These are phyloP conservation scores for Cerioporus squamosus DNA, from an alignment of 1,284 basidiomycete species.

Conservation along the genomic window DNA sequence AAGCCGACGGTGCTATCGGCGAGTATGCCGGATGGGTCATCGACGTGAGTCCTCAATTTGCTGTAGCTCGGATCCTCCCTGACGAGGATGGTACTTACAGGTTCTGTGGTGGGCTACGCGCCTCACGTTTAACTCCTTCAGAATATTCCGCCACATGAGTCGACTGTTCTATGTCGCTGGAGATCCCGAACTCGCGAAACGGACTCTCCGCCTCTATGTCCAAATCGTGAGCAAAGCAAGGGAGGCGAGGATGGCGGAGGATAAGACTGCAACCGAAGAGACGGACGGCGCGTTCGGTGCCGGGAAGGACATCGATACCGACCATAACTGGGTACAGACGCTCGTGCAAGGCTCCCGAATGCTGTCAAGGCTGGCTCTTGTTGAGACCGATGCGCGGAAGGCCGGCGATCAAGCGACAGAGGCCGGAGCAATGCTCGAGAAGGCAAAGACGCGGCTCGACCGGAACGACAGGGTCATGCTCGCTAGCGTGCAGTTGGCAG, in stretches of 20 bases:
- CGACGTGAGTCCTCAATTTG: conserved; percentile 54
- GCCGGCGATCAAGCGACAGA: conserved; percentile 54
- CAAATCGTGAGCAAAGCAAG: conserved; percentile 82
- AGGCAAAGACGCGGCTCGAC: conserved; percentile 58
- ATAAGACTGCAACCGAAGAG: conserved; percentile 26
- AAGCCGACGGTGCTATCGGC: conserved; percentile 62
- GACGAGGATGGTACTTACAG: conserved; percentile 41
- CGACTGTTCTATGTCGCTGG: conserved; percentile 70
- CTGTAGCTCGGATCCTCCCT: not conserved
- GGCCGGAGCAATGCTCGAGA: conserved; percentile 58
- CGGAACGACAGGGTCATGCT: conserved; percentile 48
- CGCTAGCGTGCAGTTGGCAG: conserved; percentile 63
- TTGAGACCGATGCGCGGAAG: conserved; percentile 44
- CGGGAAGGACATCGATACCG: conserved; percentile 56
- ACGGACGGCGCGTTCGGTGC: conserved; percentile 31
- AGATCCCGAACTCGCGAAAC: conserved; percentile 70
- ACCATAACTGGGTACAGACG: conserved; percentile 71
- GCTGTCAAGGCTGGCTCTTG: conserved; percentile 59
- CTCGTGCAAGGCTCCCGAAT: conserved; percentile 78
- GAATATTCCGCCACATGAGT: conserved; percentile 82
- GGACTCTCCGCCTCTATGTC: conserved; percentile 82
- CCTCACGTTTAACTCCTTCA: conserved; percentile 89
- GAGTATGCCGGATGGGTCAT: conserved; percentile 73
- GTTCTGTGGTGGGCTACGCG: conserved; percentile 91
- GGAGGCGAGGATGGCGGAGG: conserved; percentile 50